Conservation (phyloP, 192 early-diverging fungal genomes). For the Umbelopsis vinacea region DNA sequence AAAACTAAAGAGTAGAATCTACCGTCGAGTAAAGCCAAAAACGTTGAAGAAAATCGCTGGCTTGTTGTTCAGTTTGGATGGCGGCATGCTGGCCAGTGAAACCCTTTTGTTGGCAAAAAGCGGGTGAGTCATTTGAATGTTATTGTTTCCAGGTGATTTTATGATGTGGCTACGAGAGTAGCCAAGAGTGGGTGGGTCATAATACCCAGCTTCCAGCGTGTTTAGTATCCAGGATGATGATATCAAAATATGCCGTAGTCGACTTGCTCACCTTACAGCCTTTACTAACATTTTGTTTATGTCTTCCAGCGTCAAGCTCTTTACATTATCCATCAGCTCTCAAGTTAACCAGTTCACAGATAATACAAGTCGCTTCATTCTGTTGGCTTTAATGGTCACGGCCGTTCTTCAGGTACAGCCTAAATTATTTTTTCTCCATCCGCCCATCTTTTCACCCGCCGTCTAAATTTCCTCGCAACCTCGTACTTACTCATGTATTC, state of each 20-base stretch:
- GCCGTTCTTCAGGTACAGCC: slow-evolving; percentile 49
- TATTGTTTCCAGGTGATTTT: neutral
- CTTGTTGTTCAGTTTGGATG: slow-evolving; percentile 50
- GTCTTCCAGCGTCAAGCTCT: slow-evolving; percentile 33
- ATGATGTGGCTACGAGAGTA: too few species aligned
- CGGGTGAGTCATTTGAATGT: slow-evolving; percentile 29
- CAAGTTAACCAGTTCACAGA: slow-evolving; percentile 50
- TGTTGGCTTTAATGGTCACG: slow-evolving; percentile 48
- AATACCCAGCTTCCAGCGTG: too few species aligned
- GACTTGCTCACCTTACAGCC: neutral
- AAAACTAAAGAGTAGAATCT: slow-evolving; percentile 24
- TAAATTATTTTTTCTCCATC: too few species aligned
- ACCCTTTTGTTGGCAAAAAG: slow-evolving; percentile 55
- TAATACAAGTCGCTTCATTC: slow-evolving; percentile 47
- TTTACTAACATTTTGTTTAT: neutral
- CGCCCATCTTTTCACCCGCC: neutral
- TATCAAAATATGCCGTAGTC: too few species aligned
- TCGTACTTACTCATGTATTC: neutral
- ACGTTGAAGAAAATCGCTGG: slow-evolving; percentile 51
- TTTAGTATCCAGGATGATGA: too few species aligned
- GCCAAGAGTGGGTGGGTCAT: too few species aligned
- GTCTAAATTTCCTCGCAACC: neutral
- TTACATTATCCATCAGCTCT: slow-evolving; percentile 27
- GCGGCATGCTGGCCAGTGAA: slow-evolving; percentile 53
- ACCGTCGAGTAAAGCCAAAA: slow-evolving; percentile 24